These are phyloP conservation scores for Brasenia schreberi DNA, from an alignment of 164 flowering plant genomes.

Conservation along the genomic window DNA sequence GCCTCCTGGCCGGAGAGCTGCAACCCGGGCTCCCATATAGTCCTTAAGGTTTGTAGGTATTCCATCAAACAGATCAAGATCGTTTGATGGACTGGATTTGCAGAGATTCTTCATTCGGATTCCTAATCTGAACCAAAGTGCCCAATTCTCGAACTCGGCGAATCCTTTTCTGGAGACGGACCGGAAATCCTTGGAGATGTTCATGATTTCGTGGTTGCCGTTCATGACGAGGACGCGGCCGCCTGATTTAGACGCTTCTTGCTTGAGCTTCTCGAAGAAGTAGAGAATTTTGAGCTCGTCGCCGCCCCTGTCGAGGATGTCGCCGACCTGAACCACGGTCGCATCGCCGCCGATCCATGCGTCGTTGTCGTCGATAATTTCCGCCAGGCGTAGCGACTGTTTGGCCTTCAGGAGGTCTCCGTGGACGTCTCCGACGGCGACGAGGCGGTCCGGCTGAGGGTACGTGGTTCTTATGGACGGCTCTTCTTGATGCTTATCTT, in stretches of 20 bases:
- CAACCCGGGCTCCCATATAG: slow-evolving; percentile 55
- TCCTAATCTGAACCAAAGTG: slow-evolving; percentile 60
- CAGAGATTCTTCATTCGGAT: slow-evolving; percentile 53
- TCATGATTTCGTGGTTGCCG: slow-evolving; percentile 97
- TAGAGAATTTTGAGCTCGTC: slow-evolving; percentile 76
- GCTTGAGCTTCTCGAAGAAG: slow-evolving; percentile 59
- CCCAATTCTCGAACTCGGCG: slow-evolving; percentile 60
- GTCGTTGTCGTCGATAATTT: slow-evolving; percentile 38
- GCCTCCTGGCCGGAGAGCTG: slow-evolving; percentile 71
- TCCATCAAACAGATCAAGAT: slow-evolving; percentile 3
- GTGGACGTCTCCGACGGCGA: slow-evolving; percentile 90
- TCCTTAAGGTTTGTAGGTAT: slow-evolving; percentile 26
- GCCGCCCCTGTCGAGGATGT: slow-evolving; percentile 84
- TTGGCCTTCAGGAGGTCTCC: slow-evolving; percentile 73
- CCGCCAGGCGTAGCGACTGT: slow-evolving; percentile 53
- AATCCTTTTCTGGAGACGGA: slow-evolving; percentile 36
- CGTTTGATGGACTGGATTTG: slow-evolving; percentile 14
- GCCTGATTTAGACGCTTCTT: slow-evolving; percentile 46
- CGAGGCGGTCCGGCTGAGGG: slow-evolving; percentile 52
- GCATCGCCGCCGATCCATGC: slow-evolving; percentile 61
- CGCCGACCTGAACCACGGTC: slow-evolving; percentile 85
- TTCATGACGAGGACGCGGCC: slow-evolving; percentile 64
- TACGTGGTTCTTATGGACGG: slow-evolving; percentile 25
- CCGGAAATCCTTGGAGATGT: slow-evolving; percentile 69
- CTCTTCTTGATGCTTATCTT: not conserved